Conservation (phyloP, 371 early-diverging fungal genomes). For the Mucor lusitanicus region DNA sequence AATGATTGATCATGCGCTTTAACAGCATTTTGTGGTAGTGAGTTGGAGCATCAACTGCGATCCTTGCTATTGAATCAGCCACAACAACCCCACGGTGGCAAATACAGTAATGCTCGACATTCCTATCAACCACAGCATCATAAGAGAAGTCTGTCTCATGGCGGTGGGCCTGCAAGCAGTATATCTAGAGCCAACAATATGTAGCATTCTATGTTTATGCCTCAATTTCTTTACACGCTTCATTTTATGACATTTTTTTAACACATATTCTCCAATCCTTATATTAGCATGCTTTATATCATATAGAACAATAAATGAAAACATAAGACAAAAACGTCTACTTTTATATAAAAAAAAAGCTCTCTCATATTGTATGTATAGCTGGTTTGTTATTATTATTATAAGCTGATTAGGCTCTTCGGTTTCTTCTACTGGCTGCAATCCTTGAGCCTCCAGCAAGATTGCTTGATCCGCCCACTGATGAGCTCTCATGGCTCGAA, state of each 20-base stretch:
- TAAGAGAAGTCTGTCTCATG: background rate
- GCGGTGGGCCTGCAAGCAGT: background rate
- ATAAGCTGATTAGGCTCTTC: conserved; percentile 3
- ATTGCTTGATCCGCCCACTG: background rate
- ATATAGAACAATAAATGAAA: background rate
- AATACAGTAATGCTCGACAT: background rate
- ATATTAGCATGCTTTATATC: background rate
- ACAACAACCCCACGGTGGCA: background rate
- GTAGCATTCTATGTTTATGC: background rate
- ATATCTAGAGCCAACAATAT: background rate
- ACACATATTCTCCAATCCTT: background rate
- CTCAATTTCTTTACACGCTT: background rate
- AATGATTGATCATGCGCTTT: no score
- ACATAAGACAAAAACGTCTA: background rate
- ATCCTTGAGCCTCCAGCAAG: background rate
- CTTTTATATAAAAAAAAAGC: background rate
- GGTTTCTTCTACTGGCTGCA: conserved; percentile 8
- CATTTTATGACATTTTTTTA: background rate
- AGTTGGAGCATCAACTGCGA: conserved; percentile 14
- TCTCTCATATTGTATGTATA: no score
- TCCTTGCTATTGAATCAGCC: background rate
- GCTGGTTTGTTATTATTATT: no score
- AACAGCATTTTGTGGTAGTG: no score
- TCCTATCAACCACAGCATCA: background rate
- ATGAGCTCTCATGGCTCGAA: background rate